Evolutionary conservation across 306 rosid genomes (phyloP), one percentile per base, ranked within the genome.

Genomic region (Cucurbita moschata): DNA sequence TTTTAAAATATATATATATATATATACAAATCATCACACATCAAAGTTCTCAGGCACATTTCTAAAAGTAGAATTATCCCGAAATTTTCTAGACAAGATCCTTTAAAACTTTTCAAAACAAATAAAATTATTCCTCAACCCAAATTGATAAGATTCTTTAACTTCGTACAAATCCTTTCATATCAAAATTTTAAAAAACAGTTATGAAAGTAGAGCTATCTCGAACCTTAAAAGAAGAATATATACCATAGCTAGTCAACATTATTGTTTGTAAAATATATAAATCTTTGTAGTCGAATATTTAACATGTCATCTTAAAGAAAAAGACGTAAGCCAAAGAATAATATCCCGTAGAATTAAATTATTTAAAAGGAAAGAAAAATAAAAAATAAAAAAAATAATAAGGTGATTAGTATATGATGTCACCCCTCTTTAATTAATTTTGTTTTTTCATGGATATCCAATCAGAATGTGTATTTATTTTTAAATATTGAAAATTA

Each of bases 241-340:
- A 68, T 68, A 68, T 68, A 47, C 73, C 57, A 7, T 66, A 19
- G 53, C 43, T 68, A 68, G 73, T 68, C 73, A 68, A 68, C 73
- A 49, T 68, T 68, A 40, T 68, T 21, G 1, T 21, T 21, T 21
- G 23, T 1, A 21, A 21, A 21, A 21, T 21, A 21, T 21, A 21
- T 0, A 21, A 21, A 21, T 68, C 73, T 68, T 68, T 49, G 23
- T 8, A 49, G 7, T 14, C 21, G 42, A 68, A 68, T 68, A 68
- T 68, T 47, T 68, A 18, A 15, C 42, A 68, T 49, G 72, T 66
- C 72, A 66, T 66, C 72, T 19, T 12, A 47, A 21, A 26, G 47
- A 0, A 46, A 68, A 68, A 69, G 49, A 69, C 73, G 73, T 69
- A 69, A 69, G 58, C 73, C 53, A 69, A 14, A 68, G 73, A 26